phyloP scores from a whole-genome alignment of 192 early-diverging fungal species.

The Chytriomyces confervae region DNA sequence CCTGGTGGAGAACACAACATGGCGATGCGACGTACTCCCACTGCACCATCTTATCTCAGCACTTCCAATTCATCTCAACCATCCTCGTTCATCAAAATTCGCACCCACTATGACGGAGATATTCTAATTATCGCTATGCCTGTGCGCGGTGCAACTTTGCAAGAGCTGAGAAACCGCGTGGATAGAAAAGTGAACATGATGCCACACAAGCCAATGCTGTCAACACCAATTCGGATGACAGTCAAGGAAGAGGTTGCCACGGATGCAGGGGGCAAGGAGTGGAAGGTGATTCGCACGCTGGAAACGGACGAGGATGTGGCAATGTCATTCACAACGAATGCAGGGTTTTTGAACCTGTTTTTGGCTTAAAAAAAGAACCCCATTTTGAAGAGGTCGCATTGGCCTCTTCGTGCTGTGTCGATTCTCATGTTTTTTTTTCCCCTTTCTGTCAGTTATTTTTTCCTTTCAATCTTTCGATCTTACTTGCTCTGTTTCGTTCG shows the following conservation, averaged over 20 bases:
- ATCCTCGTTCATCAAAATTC: constrained; percentile 70
- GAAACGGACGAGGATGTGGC: constrained; percentile 89
- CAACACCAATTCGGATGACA: constrained; percentile 7
- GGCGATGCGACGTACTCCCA: not conserved
- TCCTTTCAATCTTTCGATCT: too few species aligned
- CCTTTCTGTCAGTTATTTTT: too few species aligned
- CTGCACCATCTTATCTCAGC: not conserved
- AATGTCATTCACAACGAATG: constrained; percentile 76
- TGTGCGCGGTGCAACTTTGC: constrained; percentile 67
- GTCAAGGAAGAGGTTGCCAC: constrained; percentile 13
- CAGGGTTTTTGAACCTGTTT: constrained; percentile 23
- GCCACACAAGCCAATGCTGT: constrained; percentile 22
- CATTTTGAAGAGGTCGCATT: too few species aligned
- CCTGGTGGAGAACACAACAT: not conserved
- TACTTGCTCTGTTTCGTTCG: too few species aligned
- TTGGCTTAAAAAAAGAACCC: not conserved
- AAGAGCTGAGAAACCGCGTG: constrained; percentile 79
- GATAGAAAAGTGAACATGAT: constrained; percentile 88
- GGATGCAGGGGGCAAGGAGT: not conserved
- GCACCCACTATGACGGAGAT: constrained; percentile 86
- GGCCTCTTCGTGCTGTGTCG: too few species aligned
- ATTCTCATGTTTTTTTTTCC: too few species aligned
- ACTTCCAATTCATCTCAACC: not conserved
- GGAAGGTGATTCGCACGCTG: constrained; percentile 2
- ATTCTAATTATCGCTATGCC: constrained; percentile 90